Conservation (phyloP, 202 grass and related monocot genomes). For the Schoenoplectus tabernaemontani region DNA sequence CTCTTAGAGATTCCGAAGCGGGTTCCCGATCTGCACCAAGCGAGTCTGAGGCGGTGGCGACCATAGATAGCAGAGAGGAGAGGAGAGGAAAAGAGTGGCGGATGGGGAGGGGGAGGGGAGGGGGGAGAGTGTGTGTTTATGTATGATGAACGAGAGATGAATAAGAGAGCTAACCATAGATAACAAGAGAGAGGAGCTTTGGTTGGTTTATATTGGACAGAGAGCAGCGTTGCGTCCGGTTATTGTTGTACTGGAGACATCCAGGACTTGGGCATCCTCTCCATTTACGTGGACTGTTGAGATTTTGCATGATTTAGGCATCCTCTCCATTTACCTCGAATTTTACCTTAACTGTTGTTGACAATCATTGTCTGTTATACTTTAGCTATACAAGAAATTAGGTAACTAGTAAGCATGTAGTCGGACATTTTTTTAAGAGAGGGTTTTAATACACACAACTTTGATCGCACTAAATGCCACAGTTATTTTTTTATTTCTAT, state of each 20-base stretch:
- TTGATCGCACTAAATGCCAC: not conserved
- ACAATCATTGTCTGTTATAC: no score
- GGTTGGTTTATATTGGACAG: conserved; percentile 14
- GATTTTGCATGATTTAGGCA: no score
- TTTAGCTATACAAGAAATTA: no score
- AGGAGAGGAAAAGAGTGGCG: not conserved
- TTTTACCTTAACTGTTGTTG: no score
- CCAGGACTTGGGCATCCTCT: not conserved
- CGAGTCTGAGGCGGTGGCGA: conserved; percentile 84
- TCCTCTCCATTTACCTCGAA: no score
- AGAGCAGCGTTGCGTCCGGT: not conserved
- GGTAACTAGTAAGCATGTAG: no score
- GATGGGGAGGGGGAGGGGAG: not conserved
- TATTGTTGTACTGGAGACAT: not conserved
- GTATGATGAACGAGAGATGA: not conserved
- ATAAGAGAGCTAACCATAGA: not conserved
- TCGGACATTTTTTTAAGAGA: no score
- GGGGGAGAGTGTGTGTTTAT: not conserved
- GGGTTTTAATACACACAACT: no score
- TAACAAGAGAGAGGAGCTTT: not conserved
- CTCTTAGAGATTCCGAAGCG: conserved; percentile 24
- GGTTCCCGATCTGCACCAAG: conserved; percentile 99
- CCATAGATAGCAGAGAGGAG: not conserved
- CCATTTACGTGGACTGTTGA: not conserved
- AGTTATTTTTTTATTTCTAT: not conserved